Evolutionary conservation across 176 grass and related monocot genomes (phyloP).

Genomic region (Hsuehochloa calcarea): DNA sequence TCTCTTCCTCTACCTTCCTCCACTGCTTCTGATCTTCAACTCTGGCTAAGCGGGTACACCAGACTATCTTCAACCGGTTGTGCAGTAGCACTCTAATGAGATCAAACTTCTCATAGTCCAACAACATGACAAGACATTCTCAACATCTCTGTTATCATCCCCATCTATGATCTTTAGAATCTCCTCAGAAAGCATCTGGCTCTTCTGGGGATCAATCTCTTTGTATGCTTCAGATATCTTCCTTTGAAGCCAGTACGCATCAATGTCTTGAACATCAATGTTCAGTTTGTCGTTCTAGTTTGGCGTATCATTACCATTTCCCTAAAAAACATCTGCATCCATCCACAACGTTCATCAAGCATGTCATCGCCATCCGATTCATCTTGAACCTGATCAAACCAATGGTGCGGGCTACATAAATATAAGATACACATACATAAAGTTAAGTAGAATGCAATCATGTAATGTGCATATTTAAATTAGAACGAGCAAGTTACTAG

Average conservation of each 20-base stretch:
- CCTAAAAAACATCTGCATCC: constrained; percentile 77
- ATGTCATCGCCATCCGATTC: constrained; percentile 76
- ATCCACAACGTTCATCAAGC: constrained; percentile 54
- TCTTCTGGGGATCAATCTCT: constrained; percentile 83
- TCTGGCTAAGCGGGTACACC: constrained; percentile 88
- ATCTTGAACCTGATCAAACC: constrained; percentile 71
- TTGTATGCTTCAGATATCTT: constrained; percentile 89
- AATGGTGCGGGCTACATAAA: not conserved
- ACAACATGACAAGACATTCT: constrained; percentile 79
- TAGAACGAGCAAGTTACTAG: not conserved
- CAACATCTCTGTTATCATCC: constrained; percentile 77
- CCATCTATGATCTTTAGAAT: constrained; percentile 85
- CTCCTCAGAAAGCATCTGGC: constrained; percentile 81
- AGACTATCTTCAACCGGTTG: constrained; percentile 96
- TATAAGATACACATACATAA: not conserved
- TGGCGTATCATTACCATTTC: constrained; percentile 75
- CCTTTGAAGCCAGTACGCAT: constrained; percentile 97
- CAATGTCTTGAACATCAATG: constrained; percentile 93
- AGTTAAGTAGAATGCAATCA: too few species aligned
- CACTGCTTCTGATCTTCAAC: constrained; percentile 85
- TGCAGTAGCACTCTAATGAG: constrained; percentile 75
- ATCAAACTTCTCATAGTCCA: constrained; percentile 96
- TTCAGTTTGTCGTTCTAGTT: constrained; percentile 57
- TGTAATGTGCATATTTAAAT: too few species aligned
- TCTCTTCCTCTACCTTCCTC: constrained; percentile 89